phyloP scores from a whole-genome alignment of 495 filamentous ascomycete species.

The Trichocladium antarcticum region DNA sequence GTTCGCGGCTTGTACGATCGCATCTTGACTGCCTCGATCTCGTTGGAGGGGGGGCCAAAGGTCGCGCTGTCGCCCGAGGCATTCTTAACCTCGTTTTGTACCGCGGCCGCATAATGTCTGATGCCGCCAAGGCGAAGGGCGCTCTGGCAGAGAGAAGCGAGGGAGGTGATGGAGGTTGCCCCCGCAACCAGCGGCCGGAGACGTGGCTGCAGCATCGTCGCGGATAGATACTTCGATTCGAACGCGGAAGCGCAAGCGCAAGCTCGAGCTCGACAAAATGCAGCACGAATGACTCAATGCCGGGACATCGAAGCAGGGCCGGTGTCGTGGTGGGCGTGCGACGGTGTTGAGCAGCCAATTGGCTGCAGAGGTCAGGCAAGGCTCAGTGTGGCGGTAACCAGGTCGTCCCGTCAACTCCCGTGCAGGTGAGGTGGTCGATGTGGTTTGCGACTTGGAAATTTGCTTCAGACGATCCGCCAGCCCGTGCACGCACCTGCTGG shows the following conservation, averaged over 20 bases:
- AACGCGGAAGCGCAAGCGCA: conserved; percentile 3
- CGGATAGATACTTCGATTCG: background rate
- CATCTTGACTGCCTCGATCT: conserved; percentile 40
- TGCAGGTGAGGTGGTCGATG: background rate
- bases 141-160: conserved; percentile 19
- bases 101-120: conserved; percentile 19
- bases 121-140: conserved; percentile 10
- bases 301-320: conserved; percentile 11
- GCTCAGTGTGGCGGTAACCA: background rate
- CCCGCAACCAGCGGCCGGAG: conserved; percentile 21
- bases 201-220: conserved; percentile 25
- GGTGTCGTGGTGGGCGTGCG: background rate
- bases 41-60: conserved; percentile 14
- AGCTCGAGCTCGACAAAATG: background rate
- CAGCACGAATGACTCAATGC: conserved; percentile 4
- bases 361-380: background rate
- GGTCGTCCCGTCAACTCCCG: conserved; percentile 2
- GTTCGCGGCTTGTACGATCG: conserved; percentile 91
- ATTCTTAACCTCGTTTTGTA: conserved; percentile 4
- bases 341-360: conserved; percentile 6
- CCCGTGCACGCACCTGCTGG: conserved; percentile 9
- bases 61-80: background rate
- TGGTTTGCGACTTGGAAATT: conserved; percentile 9
- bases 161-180: conserved; percentile 14
- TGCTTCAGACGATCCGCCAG: conserved; percentile 3